These are phyloP conservation scores for Aureobasidium melanogenum DNA, from an alignment of 2,329 filamentous ascomycete genomes.

Conservation along the genomic window DNA sequence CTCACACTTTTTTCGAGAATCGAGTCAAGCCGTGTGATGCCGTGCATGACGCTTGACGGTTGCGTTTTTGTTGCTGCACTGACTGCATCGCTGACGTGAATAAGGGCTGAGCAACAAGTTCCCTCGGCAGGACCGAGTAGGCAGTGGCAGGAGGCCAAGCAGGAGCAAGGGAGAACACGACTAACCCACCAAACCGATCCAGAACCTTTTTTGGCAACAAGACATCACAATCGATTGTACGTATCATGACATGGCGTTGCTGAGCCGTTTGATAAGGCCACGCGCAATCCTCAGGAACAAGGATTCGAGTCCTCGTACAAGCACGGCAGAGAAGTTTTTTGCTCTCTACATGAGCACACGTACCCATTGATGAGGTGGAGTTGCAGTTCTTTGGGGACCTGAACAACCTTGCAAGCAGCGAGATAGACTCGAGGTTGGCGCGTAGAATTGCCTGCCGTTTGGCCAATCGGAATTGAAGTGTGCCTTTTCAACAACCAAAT, in stretches of 20 bases:
- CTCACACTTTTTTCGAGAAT: not conserved
- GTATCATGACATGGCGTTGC: not conserved
- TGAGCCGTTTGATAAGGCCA: not conserved
- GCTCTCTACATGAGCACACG: not conserved
- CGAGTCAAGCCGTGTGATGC: slow-evolving; percentile 1
- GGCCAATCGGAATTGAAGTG: not conserved
- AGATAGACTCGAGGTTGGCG: slow-evolving; percentile 3
- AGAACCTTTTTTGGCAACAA: not conserved
- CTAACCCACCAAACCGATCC: not conserved
- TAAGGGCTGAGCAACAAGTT: not conserved
- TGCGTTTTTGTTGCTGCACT: not conserved
- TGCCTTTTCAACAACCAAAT: not conserved
- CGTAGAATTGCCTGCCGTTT: not conserved
- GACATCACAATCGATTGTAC: not conserved
- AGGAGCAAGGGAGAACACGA: not conserved
- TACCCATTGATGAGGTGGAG: not conserved
- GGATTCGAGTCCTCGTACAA: not conserved
- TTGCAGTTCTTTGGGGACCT: not conserved
- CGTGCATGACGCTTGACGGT: slow-evolving; percentile 4
- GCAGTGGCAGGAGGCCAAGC: not conserved
- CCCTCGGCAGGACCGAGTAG: not conserved
- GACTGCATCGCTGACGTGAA: not conserved
- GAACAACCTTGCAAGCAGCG: not conserved
- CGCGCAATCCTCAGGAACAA: not conserved
- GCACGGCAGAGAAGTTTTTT: not conserved